phyloP scores from a whole-genome alignment of 352 stramenopile species.

The Pythium chondricola region DNA sequence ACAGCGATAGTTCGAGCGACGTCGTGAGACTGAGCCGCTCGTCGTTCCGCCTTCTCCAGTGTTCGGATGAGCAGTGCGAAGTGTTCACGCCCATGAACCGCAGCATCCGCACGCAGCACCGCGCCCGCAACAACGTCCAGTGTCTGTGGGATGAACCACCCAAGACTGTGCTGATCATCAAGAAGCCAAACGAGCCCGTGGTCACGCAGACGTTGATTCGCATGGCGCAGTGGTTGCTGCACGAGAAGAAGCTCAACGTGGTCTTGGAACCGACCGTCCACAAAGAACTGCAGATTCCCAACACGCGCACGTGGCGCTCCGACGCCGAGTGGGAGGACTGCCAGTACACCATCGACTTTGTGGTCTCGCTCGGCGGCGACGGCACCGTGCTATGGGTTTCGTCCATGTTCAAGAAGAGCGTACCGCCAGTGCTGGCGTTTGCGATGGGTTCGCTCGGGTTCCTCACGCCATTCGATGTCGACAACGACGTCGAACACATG shows the following conservation, averaged over 20 bases:
- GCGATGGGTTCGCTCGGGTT: conserved; percentile 95
- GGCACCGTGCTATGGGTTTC: conserved; percentile 89
- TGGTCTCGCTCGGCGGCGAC: conserved; percentile 93
- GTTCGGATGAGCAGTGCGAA: conserved; percentile 84
- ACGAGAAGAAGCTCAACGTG: conserved; percentile 67
- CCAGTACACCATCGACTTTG: conserved; percentile 86
- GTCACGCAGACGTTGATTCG: conserved; percentile 66
- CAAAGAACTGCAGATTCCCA: conserved; percentile 42
- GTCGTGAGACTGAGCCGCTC: conserved; percentile 32
- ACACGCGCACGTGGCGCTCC: conserved; percentile 61
- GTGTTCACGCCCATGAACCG: conserved; percentile 83
- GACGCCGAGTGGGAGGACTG: conserved; percentile 56
- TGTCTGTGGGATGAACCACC: conserved; percentile 85
- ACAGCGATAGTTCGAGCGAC: conserved; percentile 47
- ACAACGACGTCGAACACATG: conserved; percentile 60
- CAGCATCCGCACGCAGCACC: conserved; percentile 81
- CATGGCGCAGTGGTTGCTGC: conserved; percentile 63
- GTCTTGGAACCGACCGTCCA: conserved; percentile 74
- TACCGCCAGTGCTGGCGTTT: conserved; percentile 94
- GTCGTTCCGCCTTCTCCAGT: conserved; percentile 77
- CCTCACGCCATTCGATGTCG: conserved; percentile 91
- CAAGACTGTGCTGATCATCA: conserved; percentile 81
- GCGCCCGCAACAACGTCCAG: conserved; percentile 84
- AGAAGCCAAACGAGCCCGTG: conserved; percentile 81
- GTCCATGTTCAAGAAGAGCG: conserved; percentile 84